These are phyloP conservation scores for Fusarium chaquense DNA, from an alignment of 2,329 filamentous ascomycete species.

Conservation along the genomic window DNA sequence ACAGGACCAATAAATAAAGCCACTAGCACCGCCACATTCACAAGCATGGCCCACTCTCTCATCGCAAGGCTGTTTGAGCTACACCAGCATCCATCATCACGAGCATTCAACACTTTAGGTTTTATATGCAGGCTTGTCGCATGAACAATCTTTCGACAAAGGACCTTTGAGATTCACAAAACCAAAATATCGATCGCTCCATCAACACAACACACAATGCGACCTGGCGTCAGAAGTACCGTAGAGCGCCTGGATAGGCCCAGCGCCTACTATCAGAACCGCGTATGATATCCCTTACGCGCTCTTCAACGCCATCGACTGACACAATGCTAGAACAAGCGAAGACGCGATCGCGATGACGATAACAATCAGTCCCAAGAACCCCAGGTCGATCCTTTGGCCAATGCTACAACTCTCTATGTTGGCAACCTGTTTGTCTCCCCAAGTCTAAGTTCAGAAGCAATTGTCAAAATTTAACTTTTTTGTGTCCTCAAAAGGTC, in stretches of 20 bases:
- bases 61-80: slow-evolving; percentile 30
- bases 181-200: neutral
- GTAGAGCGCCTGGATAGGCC: slow-evolving; percentile 94
- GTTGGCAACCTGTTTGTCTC: slow-evolving; percentile 85
- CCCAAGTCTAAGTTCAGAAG: neutral
- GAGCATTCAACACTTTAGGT: slow-evolving; percentile 5
- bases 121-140: slow-evolving; percentile 5
- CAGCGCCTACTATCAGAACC: slow-evolving; percentile 90
- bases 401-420: slow-evolving; percentile 92
- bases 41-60: slow-evolving; percentile 13
- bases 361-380: slow-evolving; percentile 65
- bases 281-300: slow-evolving; percentile 66
- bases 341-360: slow-evolving; percentile 72
- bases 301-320: slow-evolving; percentile 1
- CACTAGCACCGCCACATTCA: slow-evolving; percentile 28
- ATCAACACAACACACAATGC: slow-evolving; percentile 54
- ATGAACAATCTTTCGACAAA: neutral
- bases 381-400: slow-evolving; percentile 74
- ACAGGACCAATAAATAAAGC: slow-evolving; percentile 11
- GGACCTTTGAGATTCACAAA: no score
- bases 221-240: slow-evolving; percentile 69
- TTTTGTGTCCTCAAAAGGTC: slow-evolving; percentile 66
- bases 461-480: slow-evolving; percentile 13
- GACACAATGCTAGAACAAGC: slow-evolving; percentile 71
- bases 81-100: slow-evolving; percentile 29